Percentiles rank a stretch among this genome's conserved stretches.
Evolutionary conservation across 768 basidiomycete species (phyloP).

Genomic region (Naganishia vishniacii): DNA sequence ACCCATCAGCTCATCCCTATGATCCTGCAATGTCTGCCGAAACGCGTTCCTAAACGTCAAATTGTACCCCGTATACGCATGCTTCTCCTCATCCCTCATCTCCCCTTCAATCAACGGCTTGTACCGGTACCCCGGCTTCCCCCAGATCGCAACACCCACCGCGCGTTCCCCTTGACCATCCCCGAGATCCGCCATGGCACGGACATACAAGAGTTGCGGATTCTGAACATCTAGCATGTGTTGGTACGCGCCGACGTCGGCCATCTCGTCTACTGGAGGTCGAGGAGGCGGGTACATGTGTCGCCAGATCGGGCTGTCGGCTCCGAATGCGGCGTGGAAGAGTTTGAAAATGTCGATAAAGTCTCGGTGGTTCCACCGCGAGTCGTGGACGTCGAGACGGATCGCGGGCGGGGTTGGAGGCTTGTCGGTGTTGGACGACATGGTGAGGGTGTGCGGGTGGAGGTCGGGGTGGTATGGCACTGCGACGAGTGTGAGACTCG

Average conservation of each 20-base stretch:
- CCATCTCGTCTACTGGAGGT: background rate
- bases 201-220: background rate
- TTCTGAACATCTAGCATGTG: background rate
- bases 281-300: slow-evolving; percentile 19
- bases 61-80: slow-evolving; percentile 7
- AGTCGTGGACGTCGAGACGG: slow-evolving; percentile 4
- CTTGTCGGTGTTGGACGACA: background rate
- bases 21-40: slow-evolving; percentile 6
- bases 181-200: background rate
- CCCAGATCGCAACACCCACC: slow-evolving; percentile 1
- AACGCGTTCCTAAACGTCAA: slow-evolving; percentile 9
- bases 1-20: slow-evolving; percentile 14
- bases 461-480: no score
- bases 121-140: slow-evolving; percentile 10
- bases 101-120: background rate
- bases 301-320: background rate
- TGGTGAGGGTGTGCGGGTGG: background rate
- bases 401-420: background rate
- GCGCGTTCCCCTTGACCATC: background rate
- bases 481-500: no score
- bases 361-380: background rate
- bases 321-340: background rate
- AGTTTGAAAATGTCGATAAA: slow-evolving; percentile 1
- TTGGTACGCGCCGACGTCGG: background rate
- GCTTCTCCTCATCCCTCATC: background rate